Evolutionary conservation across 1,284 basidiomycete species (phyloP).

Genomic region (Pseudozyma thailandica): DNA sequence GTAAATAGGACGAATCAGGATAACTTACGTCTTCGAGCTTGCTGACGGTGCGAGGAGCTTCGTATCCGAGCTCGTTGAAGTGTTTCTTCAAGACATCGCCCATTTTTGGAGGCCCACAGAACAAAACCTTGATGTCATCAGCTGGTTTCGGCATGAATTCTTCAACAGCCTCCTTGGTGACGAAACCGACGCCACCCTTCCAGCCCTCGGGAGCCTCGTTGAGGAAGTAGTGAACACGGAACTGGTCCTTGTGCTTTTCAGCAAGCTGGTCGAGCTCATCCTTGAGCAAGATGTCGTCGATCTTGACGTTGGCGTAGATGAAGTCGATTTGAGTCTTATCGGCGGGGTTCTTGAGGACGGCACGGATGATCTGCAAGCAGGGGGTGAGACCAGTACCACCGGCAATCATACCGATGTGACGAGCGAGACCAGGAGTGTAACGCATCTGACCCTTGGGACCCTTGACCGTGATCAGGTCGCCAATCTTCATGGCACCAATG

Average conservation of each 20-base stretch:
- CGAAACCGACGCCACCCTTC: conserved; percentile 89
- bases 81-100: conserved; percentile 96
- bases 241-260: conserved; percentile 73
- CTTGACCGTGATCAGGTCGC: conserved; percentile 83
- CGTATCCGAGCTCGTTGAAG: conserved; percentile 85
- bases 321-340: conserved; percentile 89
- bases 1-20: not conserved
- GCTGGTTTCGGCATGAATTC: conserved; percentile 68
- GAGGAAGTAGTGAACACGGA: conserved; percentile 87
- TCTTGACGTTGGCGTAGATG: conserved; percentile 91
- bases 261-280: conserved; percentile 85
- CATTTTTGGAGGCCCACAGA: conserved; percentile 88
- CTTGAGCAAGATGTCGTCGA: conserved; percentile 75
- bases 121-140: conserved; percentile 68
- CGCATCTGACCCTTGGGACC: conserved; percentile 90
- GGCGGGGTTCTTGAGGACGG: conserved; percentile 82
- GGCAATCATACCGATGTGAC: conserved; percentile 89
- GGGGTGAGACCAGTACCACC: conserved; percentile 94
- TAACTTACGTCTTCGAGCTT: conserved; percentile 49
- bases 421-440: conserved; percentile 69
- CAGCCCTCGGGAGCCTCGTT: conserved; percentile 89
- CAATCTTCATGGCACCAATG: conserved; percentile 76
- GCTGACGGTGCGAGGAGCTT: conserved; percentile 81
- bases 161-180: conserved; percentile 91
- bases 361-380: conserved; percentile 83